Evolutionary conservation across 73 alveolate species (phyloP).

Genomic region (Paraurostyla sp.): DNA sequence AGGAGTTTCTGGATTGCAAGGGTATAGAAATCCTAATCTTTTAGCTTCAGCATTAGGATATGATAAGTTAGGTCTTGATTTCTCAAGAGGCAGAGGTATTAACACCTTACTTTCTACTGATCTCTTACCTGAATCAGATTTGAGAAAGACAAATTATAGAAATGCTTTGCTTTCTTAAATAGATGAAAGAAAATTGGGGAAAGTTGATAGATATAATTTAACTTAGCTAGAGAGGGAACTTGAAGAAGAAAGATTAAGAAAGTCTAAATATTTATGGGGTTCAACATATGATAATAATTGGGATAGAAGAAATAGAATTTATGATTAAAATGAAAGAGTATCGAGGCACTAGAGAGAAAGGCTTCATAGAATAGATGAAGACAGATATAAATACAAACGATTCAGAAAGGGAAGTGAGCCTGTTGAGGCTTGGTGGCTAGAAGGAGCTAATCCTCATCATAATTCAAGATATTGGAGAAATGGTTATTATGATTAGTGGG

Average conservation of each 20-base stretch:
- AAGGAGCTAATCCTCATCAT: background rate
- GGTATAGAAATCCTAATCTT: conserved; percentile 16
- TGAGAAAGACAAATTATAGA: conserved; percentile 32
- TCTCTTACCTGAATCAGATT: background rate
- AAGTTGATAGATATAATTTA: background rate
- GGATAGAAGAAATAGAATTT: conserved; percentile 18
- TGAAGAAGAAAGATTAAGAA: conserved; percentile 51
- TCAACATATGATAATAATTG: background rate
- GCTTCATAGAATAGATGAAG: conserved; percentile 50
- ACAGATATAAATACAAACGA: conserved; percentile 20
- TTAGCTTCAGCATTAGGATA: background rate
- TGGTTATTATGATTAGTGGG: background rate
- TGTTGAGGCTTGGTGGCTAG: conserved; percentile 56
- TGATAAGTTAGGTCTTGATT: background rate
- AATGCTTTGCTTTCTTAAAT: conserved; percentile 21
- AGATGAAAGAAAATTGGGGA: conserved; percentile 36
- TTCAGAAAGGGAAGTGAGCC: conserved; percentile 54
- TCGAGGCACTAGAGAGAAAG: conserved; percentile 16
- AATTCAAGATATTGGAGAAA: background rate
- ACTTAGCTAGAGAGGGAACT: background rate
- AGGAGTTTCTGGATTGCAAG: conserved; percentile 10
- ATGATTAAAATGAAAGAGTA: background rate
- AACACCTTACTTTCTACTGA: background rate
- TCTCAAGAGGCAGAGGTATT: conserved; percentile 6
- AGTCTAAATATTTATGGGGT: background rate